Percentiles rank a stretch among this genome's conserved stretches.
These are phyloP conservation scores for Physcomitrium patens DNA, from an alignment of 225 moss, liverwort and hornwort genomes.

Conservation along the genomic window DNA sequence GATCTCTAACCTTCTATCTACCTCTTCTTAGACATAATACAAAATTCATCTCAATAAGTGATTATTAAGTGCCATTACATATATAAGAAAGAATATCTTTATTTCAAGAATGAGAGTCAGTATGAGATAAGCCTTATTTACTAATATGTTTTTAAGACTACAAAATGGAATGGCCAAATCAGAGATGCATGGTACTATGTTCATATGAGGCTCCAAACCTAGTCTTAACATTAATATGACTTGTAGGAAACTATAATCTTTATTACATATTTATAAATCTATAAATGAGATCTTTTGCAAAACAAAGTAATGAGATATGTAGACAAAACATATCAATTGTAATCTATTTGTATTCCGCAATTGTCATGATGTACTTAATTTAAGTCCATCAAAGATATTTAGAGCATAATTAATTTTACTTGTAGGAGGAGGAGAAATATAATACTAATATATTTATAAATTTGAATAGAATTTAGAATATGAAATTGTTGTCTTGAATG, in stretches of 20 bases:
- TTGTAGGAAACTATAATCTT: slow-evolving; percentile 31
- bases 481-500: too few species aligned
- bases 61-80: not conserved
- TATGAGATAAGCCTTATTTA: slow-evolving; percentile 35
- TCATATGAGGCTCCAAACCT: slow-evolving; percentile 86
- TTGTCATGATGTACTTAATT: too few species aligned
- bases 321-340: slow-evolving; percentile 70
- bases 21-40: slow-evolving; percentile 58
- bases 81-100: not conserved
- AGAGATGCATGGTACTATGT: slow-evolving; percentile 74
- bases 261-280: not conserved
- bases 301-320: not conserved
- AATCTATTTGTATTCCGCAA: slow-evolving; percentile 83
- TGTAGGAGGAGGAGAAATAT: too few species aligned
- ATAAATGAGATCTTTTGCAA: slow-evolving; percentile 2
- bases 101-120: not conserved
- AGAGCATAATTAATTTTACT: too few species aligned
- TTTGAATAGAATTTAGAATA: too few species aligned
- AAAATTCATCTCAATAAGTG: not conserved
- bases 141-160: slow-evolving; percentile 79
- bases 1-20: slow-evolving; percentile 72
- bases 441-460: too few species aligned
- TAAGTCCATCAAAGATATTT: too few species aligned
- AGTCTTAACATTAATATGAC: slow-evolving; percentile 93
- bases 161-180: slow-evolving; percentile 87